These are phyloP conservation scores for Penstemon barbatus DNA, from an alignment of 257 asterid genomes.

Conservation along the genomic window DNA sequence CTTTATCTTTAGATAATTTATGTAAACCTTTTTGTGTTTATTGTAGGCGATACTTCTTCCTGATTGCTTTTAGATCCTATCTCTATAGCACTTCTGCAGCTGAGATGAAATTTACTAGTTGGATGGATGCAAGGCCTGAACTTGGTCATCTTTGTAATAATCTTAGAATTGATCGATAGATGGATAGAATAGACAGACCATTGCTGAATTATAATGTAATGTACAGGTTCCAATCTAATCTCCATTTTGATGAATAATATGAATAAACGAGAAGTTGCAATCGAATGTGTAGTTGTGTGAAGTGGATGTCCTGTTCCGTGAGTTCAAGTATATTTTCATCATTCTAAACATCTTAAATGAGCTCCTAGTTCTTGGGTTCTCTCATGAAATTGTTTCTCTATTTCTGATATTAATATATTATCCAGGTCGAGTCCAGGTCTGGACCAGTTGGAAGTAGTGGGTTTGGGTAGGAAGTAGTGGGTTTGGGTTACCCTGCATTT, in stretches of 20 bases:
- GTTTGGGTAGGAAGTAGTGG: too few relatives aligned
- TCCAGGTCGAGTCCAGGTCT: too few relatives aligned
- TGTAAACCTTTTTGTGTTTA: slow-evolving; percentile 6
- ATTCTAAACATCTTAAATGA: too few relatives aligned
- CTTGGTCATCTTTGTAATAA: slow-evolving; percentile 90
- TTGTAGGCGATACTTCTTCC: slow-evolving; percentile 90
- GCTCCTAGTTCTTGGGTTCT: too few relatives aligned
- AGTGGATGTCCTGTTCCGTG: too few relatives aligned
- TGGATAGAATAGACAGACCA: neutral
- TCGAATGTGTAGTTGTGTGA: too few relatives aligned
- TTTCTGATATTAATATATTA: too few relatives aligned
- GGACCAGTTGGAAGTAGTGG: too few relatives aligned
- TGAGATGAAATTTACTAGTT: slow-evolving; percentile 58
- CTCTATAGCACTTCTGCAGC: slow-evolving; percentile 66
- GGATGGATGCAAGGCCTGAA: slow-evolving; percentile 97
- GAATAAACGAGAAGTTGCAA: slow-evolving; percentile 5
- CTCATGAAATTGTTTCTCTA: too few relatives aligned
- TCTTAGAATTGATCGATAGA: slow-evolving; percentile 66
- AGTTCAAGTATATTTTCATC: too few relatives aligned
- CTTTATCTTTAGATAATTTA: slow-evolving; percentile 1
- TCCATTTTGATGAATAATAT: slow-evolving; percentile 6
- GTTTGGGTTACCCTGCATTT: too few relatives aligned
- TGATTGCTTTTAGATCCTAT: slow-evolving; percentile 87
- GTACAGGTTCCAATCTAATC: slow-evolving; percentile 26
- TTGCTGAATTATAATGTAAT: slow-evolving; percentile 23